Evolutionary conservation across 192 early-diverging fungal species (phyloP).

Genomic region (Chytriomyces sp.): DNA sequence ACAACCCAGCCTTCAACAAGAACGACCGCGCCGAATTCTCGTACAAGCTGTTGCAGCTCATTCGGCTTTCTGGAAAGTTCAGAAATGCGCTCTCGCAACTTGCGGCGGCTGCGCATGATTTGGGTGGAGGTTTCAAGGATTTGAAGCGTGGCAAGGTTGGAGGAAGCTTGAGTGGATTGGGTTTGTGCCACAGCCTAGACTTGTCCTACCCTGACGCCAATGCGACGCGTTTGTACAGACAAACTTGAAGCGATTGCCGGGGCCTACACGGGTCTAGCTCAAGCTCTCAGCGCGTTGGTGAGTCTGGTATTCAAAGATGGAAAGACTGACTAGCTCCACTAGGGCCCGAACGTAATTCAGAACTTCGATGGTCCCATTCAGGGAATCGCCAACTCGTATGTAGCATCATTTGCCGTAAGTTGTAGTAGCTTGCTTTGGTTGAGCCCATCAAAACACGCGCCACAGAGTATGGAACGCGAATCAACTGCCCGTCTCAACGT

Average conservation of each 20-base stretch:
- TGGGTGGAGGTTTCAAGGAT: conserved; percentile 5
- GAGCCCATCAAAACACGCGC: background rate
- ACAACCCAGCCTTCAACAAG: conserved; percentile 20
- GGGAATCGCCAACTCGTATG: conserved; percentile 2
- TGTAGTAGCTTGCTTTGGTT: background rate
- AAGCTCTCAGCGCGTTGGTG: conserved; percentile 10
- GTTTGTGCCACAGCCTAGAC: background rate
- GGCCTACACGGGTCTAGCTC: background rate
- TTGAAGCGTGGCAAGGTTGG: background rate
- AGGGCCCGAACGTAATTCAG: background rate
- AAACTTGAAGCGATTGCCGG: background rate
- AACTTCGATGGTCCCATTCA: conserved; percentile 5
- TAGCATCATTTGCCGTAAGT: background rate
- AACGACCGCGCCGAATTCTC: conserved; percentile 17
- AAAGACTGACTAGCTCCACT: background rate
- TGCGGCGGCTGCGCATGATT: background rate
- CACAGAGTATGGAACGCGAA: background rate
- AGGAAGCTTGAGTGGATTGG: background rate
- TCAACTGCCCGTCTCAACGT: background rate
- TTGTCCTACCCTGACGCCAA: background rate
- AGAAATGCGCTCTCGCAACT: background rate
- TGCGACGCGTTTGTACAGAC: background rate
- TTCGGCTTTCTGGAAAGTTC: background rate
- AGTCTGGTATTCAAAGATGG: background rate
- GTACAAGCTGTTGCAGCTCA: background rate